These are phyloP conservation scores for Amanita phalloides DNA, from an alignment of 768 basidiomycete species.

Conservation along the genomic window DNA sequence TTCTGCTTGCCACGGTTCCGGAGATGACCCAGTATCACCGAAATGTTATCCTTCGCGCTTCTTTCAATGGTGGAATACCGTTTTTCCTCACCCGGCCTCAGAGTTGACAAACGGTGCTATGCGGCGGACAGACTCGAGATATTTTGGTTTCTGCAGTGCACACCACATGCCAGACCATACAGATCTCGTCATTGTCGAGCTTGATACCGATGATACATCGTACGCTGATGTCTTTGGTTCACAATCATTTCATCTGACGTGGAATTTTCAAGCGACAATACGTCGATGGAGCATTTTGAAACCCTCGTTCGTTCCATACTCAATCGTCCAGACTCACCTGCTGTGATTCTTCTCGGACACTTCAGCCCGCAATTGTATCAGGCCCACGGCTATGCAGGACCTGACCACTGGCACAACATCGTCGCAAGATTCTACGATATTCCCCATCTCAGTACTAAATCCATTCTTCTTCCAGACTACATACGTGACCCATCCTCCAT, in stretches of 20 bases:
- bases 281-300: constrained; percentile 79
- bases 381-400: constrained; percentile 74
- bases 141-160: constrained; percentile 89
- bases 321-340: constrained; percentile 82
- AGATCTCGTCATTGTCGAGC: constrained; percentile 91
- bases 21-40: constrained; percentile 78
- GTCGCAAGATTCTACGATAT: constrained; percentile 98
- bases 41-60: constrained; percentile 89
- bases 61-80: constrained; percentile 94
- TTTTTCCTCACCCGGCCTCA: constrained; percentile 98
- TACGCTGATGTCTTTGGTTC: constrained; percentile 29
- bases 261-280: constrained; percentile 40
- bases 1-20: constrained; percentile 88
- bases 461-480: constrained; percentile 74
- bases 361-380: constrained; percentile 82
- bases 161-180: constrained; percentile 92
- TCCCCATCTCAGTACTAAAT: constrained; percentile 83
- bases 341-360: constrained; percentile 90
- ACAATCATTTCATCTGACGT: neutral
- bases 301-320: constrained; percentile 88
- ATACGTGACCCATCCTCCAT: constrained; percentile 59
- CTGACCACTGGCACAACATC: constrained; percentile 80
- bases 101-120: constrained; percentile 97
- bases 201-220: constrained; percentile 86
- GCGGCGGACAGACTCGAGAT: constrained; percentile 83